A percentile compares a stretch with the other conserved stretches of the same genome.
Conservation (phyloP, 2,329 filamentous ascomycete species). For the Neocucurbitaria cava region DNA sequence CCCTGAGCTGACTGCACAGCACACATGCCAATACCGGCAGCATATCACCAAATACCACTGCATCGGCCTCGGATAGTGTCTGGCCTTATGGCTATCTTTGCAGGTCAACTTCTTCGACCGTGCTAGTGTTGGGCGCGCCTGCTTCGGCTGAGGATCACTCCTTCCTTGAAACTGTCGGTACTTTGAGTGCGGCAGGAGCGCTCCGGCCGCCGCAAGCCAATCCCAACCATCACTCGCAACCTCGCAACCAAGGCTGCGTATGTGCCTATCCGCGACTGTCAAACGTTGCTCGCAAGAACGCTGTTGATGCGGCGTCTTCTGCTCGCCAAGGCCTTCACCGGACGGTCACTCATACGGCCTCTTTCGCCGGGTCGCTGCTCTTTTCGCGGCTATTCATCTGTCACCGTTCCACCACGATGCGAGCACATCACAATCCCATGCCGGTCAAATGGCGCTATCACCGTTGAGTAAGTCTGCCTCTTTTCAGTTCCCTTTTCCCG, state of each 20-base stretch:
- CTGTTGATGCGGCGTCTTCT: constrained; percentile 25
- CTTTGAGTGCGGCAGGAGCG: neutral
- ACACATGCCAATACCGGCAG: too few relatives aligned
- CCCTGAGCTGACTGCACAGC: too few relatives aligned
- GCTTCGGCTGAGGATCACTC: neutral
- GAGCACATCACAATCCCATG: constrained; percentile 48
- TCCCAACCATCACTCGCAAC: neutral
- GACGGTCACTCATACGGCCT: constrained; percentile 3
- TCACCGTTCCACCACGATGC: constrained; percentile 22
- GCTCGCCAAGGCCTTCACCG: constrained; percentile 12
- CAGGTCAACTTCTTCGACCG: neutral
- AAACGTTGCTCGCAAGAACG: constrained; percentile 6
- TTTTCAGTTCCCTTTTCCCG: neutral
- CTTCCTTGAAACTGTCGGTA: neutral
- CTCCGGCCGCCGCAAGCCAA: neutral
- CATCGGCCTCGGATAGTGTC: neutral
- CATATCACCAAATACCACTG: too few relatives aligned
- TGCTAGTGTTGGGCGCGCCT: neutral
- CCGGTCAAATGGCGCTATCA: constrained; percentile 53
- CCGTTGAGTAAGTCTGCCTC: constrained; percentile 47
- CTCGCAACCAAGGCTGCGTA: neutral
- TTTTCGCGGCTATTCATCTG: constrained; percentile 30
- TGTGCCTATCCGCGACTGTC: neutral
- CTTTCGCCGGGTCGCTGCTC: neutral
- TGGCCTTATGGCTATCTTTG: neutral